Base-by-base conservation (phyloP, 495 filamentous ascomycete genomes). In the Aspergillus coremiiformis region DNA sequence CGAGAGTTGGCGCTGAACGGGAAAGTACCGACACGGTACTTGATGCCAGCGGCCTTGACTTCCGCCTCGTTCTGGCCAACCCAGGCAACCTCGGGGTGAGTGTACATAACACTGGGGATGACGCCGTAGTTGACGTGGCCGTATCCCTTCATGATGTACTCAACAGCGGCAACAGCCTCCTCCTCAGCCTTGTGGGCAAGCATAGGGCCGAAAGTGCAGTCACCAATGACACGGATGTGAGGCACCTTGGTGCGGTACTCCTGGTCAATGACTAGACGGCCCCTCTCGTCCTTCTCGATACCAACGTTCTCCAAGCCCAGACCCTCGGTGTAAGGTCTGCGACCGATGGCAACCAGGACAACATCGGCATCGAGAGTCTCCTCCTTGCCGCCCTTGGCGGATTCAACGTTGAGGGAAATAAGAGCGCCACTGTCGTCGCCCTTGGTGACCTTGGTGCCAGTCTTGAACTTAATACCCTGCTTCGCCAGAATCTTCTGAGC, bases 41-140 rank as follows among this genome's bases (percentile, higher is more conserved):
- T 86, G 70, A 95, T 78, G 54, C 86, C 89, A 43, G 86, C 78
- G 54, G 83, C 83, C 82, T 97, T 96, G 50, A 97, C 76, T 57
- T 97, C 94, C 57, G 91, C 87, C 80, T 98, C 94, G 68, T 86
- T 96, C 79, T 95, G 90, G 45, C 93, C 93, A 32, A 98, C 93
- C 93, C 93, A 98, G 30, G 93, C 92, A 54, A 96, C 93, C 70
- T 98, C 93, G 47, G 93, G 93, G 76, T 95, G 85, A 15, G 93
- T 97, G 80, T 98, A 98, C 93, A 98, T 98, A 73, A 98, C 93
- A 41, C 86, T 89, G 55, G 93, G 93, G 68, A 98, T 98, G 72
- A 85, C 89, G 66, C 83, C 87, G 78, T 98, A 98, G 84, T 98
- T 98, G 68, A 98, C 93, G 72, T 98, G 93, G 30, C 93, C 93